Evolutionary conservation across 495 filamentous ascomycete genomes (phyloP).

Genomic region (Trichoderma parareesei): DNA sequence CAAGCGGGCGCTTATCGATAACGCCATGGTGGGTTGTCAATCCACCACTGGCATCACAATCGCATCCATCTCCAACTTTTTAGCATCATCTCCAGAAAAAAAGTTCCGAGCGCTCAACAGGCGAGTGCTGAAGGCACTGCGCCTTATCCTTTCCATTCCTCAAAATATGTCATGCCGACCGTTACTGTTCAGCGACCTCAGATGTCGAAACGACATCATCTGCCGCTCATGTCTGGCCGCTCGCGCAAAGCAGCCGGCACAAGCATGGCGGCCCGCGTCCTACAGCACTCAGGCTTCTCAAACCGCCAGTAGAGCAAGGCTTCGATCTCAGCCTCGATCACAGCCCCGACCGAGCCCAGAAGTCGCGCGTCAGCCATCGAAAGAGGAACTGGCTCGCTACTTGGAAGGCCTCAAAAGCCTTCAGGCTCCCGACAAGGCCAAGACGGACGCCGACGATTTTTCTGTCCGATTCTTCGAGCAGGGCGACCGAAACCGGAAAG

Average conservation of each 20-base stretch:
- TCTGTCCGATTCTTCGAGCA: constrained; percentile 12
- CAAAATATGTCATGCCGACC: constrained; percentile 5
- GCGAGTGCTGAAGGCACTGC: not conserved
- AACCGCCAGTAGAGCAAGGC: not conserved
- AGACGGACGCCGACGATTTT: not conserved
- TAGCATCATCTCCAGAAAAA: not conserved
- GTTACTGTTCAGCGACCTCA: not conserved
- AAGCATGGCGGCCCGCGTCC: not conserved
- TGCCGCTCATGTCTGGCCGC: constrained; percentile 5
- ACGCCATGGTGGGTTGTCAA: not conserved
- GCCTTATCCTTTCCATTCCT: not conserved
- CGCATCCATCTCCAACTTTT: not conserved
- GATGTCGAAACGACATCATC: constrained; percentile 8
- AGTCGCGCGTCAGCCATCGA: not conserved
- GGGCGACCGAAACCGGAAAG: not conserved
- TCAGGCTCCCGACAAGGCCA: not conserved
- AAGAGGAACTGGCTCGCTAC: not conserved
- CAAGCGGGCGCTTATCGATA: constrained; percentile 2
- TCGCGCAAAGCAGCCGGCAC: constrained; percentile 2
- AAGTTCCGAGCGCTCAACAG: not conserved
- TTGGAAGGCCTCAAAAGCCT: not conserved
- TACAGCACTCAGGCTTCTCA: not conserved
- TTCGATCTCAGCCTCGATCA: not conserved
- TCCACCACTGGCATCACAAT: not conserved
- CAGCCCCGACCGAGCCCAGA: not conserved